These are phyloP conservation scores for Diaporthe aspalathi DNA, from an alignment of 2,329 filamentous ascomycete species.

Conservation along the genomic window DNA sequence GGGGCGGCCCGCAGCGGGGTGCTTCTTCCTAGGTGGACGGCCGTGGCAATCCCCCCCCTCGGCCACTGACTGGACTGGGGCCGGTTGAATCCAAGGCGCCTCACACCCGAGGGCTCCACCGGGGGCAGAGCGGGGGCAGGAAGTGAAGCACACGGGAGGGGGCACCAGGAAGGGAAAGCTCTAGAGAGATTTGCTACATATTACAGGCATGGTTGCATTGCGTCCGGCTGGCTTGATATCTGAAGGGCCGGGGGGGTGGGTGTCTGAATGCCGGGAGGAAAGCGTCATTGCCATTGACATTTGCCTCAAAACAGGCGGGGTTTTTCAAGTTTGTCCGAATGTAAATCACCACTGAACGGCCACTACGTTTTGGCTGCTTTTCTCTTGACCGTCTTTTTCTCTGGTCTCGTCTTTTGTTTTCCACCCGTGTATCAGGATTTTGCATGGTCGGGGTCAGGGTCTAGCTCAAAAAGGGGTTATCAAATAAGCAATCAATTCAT, in stretches of 20 bases:
- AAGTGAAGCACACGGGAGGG: neutral
- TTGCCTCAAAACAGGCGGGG: neutral
- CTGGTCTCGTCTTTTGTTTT: neutral
- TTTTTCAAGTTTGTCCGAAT: conserved; percentile 4
- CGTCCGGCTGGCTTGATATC: neutral
- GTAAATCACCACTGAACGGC: neutral
- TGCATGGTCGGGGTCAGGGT: conserved; percentile 9
- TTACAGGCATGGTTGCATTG: neutral
- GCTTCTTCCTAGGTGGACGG: conserved; percentile 9
- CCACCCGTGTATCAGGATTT: neutral
- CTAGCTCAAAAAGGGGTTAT: neutral
- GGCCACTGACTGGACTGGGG: neutral
- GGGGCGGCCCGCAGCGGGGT: conserved; percentile 38
- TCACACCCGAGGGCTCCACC: no score
- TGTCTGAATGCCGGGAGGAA: neutral
- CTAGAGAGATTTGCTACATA: neutral
- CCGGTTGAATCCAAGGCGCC: neutral
- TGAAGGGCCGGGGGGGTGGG: no score
- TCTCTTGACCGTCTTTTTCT: neutral
- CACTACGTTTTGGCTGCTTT: neutral
- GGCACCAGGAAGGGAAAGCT: neutral
- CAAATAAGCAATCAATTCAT: neutral
- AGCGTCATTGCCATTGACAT: neutral
- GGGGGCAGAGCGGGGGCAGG: no score
- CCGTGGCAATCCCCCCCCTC: neutral